Base-by-base conservation (phyloP, 2,329 filamentous ascomycete species). In the Clarireedia paspali region DNA sequence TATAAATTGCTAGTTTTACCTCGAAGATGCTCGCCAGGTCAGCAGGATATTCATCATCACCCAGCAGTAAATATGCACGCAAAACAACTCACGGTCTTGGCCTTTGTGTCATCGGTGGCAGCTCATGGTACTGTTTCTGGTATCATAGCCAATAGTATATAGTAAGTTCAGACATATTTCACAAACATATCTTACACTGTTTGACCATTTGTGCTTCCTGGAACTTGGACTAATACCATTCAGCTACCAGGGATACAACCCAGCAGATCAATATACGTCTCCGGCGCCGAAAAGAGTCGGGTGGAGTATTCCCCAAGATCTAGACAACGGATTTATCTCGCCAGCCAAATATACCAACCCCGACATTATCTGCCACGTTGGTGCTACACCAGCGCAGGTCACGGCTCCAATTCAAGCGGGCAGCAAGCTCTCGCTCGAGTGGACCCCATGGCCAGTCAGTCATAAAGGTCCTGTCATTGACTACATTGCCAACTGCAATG, bases 311-410 rank as follows among this genome's bases (percentile, higher is more conserved):
- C 76, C 75, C 47, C 67, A 72, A 5, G 74, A 75, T 39, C 63
- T 67, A 1, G 78, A 82, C 64, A 73, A 77, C 60, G 80, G 80
- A 30, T 83, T 76, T 66, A 71, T 84, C 56, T 68, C 74, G 15
- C 74, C 74, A 1, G 63, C 66, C 42, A 70, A 70, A 57, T 83
- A 80, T 69, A 66, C 68, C 24, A 67, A 68, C 34, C 58, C 74
- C 36, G 74, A 83, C 64, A 83, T 85, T 61, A 80, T 83, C 71
- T 85, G 82, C 74, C 84, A 87, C 74, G 75, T 75, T 67, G 70
- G 71, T 45, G 82, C 77, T 30, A 73, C 74, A 30, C 74, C 76
- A n/a, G 79, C 75, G 40, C 63, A 70, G 15, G 72, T 75, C 56
- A 73, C 75, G 59, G 81, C 78, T 17, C 71, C 76, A n/a, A 77